A percentile compares a stretch with the other conserved stretches of the same genome.
These are phyloP conservation scores for Arthrobotrys sphaeroides DNA, from an alignment of 2,329 filamentous ascomycete genomes.

Conservation along the genomic window DNA sequence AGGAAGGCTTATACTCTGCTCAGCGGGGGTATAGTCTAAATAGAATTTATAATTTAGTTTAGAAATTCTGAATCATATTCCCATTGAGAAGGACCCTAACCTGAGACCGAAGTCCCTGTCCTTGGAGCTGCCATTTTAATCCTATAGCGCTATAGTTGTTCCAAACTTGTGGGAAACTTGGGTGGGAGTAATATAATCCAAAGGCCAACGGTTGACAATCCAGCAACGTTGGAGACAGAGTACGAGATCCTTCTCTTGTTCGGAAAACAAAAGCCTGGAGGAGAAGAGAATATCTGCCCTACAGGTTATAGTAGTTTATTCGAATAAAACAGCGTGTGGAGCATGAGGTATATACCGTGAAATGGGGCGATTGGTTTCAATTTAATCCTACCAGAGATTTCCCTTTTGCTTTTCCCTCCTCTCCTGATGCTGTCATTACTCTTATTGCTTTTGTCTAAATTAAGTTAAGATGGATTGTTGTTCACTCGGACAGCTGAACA, in stretches of 20 bases:
- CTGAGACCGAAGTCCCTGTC: not conserved
- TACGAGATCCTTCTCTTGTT: not conserved
- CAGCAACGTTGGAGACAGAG: not conserved
- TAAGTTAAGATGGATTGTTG: not conserved
- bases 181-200: not conserved
- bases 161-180: not conserved
- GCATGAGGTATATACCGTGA: not conserved
- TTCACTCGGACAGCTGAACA: not conserved
- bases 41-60: not conserved
- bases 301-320: not conserved
- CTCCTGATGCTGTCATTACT: not conserved
- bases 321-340: not conserved
- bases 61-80: constrained; percentile 2
- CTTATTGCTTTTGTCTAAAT: not conserved
- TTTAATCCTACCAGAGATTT: not conserved
- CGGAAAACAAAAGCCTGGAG: not conserved
- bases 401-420: not conserved
- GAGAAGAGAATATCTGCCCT: not conserved
- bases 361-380: not conserved
- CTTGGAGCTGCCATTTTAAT: not conserved
- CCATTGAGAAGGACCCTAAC: not conserved
- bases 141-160: not conserved
- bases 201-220: not conserved
- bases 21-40: not conserved
- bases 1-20: not conserved